A percentile compares a stretch with the other conserved stretches of the same genome.
Evolutionary conservation across 768 basidiomycete species (phyloP).

Genomic region (Cubamyces sp.): DNA sequence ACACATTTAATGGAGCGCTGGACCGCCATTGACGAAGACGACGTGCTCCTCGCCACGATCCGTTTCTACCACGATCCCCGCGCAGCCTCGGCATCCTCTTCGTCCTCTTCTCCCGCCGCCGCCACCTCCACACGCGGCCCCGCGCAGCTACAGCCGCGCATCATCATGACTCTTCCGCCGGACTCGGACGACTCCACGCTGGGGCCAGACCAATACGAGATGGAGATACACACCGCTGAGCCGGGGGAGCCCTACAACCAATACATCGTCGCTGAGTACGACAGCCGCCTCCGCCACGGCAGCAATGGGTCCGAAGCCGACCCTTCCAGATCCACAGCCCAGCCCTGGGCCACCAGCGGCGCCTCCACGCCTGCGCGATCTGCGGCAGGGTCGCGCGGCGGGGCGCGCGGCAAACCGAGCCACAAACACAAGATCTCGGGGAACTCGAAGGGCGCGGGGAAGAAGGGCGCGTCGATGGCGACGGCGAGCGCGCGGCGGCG

Average conservation of each 20-base stretch:
- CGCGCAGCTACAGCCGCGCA: conserved; percentile 44
- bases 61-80: conserved; percentile 64
- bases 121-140: conserved; percentile 26
- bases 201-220: conserved; percentile 67
- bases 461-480: neutral
- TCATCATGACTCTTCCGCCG: conserved; percentile 65
- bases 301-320: no score
- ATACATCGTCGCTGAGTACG: conserved; percentile 76
- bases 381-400: no score
- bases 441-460: neutral
- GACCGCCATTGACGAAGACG: conserved; percentile 68
- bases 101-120: neutral
- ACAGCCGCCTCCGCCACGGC: no score
- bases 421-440: neutral
- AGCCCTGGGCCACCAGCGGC: no score
- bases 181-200: conserved; percentile 48
- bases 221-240: conserved; percentile 79
- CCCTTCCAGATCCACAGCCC: no score
- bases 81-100: neutral
- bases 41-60: conserved; percentile 77
- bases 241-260: conserved; percentile 63
- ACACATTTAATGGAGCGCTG: conserved; percentile 84
- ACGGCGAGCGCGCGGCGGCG: conserved; percentile 51
- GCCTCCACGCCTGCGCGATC: no score
- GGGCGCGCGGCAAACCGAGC: neutral